Percentiles rank a stretch among this genome's conserved stretches.
These are phyloP conservation scores for Phragmites australis DNA, from an alignment of 176 grass and related monocot species.

Conservation along the genomic window DNA sequence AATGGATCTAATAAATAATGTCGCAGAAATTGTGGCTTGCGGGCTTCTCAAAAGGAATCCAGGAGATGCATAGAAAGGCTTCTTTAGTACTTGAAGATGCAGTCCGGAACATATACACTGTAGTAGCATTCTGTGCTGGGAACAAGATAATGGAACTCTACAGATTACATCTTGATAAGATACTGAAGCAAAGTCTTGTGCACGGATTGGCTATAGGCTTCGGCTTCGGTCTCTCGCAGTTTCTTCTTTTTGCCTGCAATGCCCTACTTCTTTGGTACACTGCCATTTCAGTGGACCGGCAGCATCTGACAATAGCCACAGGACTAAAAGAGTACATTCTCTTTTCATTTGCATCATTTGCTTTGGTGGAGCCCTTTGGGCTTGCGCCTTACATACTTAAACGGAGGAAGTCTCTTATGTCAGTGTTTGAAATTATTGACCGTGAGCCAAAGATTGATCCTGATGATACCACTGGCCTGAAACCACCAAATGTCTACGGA, in stretches of 20 bases:
- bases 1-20: conserved; percentile 29
- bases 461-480: conserved; percentile 92
- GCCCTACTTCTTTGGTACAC: conserved; percentile 96
- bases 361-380: conserved; percentile 96
- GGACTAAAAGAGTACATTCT: conserved; percentile 95
- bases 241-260: conserved; percentile 98
- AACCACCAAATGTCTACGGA: conserved; percentile 97
- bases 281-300: conserved; percentile 74
- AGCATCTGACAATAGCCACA: conserved; percentile 66
- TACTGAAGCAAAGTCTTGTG: conserved; percentile 85
- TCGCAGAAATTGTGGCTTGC: conserved; percentile 99
- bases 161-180: conserved; percentile 81
- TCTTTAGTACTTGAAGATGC: conserved; percentile 98
- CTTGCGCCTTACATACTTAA: conserved; percentile 99
- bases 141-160: conserved; percentile 98
- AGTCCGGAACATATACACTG: conserved; percentile 98
- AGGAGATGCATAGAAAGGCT: conserved; percentile 99
- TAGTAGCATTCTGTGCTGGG: conserved; percentile 97
- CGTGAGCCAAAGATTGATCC: conserved; percentile 94
- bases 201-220: conserved; percentile 92
- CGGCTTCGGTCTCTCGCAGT: conserved; percentile 94
- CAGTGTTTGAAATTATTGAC: conserved; percentile 99
- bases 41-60: conserved; percentile 98
- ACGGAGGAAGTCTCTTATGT: conserved; percentile 81
- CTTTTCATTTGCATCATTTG: conserved; percentile 96